Evolutionary conservation across 345 rosid genomes (phyloP).

Genomic region (Gossypium bickii): DNA sequence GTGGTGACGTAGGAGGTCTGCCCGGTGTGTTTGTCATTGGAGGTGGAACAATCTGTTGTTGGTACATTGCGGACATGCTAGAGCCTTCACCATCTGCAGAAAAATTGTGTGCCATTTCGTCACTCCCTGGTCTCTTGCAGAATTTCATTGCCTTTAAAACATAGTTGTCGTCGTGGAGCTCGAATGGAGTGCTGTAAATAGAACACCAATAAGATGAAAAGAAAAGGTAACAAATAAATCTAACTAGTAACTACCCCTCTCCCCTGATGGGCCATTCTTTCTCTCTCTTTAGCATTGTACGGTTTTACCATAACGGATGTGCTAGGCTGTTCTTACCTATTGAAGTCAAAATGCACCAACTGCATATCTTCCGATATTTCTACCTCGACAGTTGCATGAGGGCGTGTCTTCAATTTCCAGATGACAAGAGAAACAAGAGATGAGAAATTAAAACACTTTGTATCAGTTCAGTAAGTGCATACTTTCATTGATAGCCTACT

Average conservation of each 20-base stretch:
- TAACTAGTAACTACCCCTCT: background rate
- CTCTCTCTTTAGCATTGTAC: background rate
- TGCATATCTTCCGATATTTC: slow-evolving; percentile 99
- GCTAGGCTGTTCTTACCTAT: slow-evolving; percentile 45
- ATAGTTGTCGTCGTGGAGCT: slow-evolving; percentile 96
- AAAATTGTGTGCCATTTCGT: slow-evolving; percentile 33
- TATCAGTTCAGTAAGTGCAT: background rate
- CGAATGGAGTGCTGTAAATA: slow-evolving; percentile 88
- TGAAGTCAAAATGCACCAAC: slow-evolving; percentile 96
- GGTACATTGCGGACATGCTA: slow-evolving; percentile 46
- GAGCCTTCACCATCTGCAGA: slow-evolving; percentile 49
- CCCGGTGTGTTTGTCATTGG: slow-evolving; percentile 31
- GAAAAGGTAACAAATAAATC: background rate
- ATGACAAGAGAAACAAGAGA: background rate
- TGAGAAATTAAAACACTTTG: background rate
- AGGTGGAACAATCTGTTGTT: slow-evolving; percentile 39
- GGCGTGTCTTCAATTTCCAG: slow-evolving; percentile 63
- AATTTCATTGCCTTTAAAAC: slow-evolving; percentile 95
- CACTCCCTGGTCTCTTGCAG: slow-evolving; percentile 49
- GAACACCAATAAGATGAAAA: background rate
- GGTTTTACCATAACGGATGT: background rate
- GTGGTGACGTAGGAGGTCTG: slow-evolving; percentile 58
- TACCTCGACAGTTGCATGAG: slow-evolving; percentile 98
- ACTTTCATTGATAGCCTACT: background rate
- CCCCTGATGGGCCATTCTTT: background rate